Evolutionary conservation across 495 filamentous ascomycete species (phyloP).

Genomic region (Penicillium odoratum): DNA sequence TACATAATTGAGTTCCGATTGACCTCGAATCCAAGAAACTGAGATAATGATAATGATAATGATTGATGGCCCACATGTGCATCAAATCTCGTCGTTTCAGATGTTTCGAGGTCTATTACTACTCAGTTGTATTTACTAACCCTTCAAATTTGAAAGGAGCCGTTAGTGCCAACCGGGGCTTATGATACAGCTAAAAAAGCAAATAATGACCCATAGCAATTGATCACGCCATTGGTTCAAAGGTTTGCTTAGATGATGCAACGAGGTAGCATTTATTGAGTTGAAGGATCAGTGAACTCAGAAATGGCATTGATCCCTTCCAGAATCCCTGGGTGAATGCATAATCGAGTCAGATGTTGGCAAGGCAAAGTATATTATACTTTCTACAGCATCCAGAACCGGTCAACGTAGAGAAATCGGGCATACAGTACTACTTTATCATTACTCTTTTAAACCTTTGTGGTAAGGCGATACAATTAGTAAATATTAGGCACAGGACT

Average conservation of each 20-base stretch:
- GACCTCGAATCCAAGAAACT: not conserved
- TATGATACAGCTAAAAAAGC: not conserved
- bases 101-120: not conserved
- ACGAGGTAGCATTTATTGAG: not conserved
- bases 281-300: not conserved
- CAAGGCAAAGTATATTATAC: no score
- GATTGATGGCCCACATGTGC: not conserved
- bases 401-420: no score
- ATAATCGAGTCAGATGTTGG: no score
- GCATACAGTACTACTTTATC: not conserved
- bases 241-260: not conserved
- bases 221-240: constrained; percentile 39
- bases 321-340: no score
- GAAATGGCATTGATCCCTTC: not conserved
- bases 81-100: no score
- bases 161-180: not conserved
- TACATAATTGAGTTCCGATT: not conserved
- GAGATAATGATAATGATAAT: not conserved
- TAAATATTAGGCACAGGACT: not conserved
- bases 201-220: constrained; percentile 49
- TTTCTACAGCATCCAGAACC: no score
- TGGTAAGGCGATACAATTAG: no score
- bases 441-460: no score
- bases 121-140: not conserved
- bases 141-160: not conserved